Evolutionary conservation across 805 yeast genomes (phyloP).

Genomic region (Cyberlindnera subsufficiens): DNA sequence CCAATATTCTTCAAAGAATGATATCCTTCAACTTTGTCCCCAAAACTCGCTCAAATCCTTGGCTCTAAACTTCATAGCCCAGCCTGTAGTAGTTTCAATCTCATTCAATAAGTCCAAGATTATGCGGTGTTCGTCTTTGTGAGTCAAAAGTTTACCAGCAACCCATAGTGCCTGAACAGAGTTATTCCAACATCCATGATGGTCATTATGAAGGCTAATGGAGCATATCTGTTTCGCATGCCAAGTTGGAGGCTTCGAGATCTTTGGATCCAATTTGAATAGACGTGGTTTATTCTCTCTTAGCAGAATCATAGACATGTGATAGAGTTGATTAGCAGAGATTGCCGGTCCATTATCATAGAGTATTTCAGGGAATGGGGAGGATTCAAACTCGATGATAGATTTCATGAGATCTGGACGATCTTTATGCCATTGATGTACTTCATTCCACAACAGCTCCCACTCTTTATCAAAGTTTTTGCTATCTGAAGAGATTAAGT

Average conservation of each 20-base stretch:
- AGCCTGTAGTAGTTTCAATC: slow-evolving; percentile 27
- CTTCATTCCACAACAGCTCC: slow-evolving; percentile 34
- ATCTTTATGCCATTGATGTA: slow-evolving; percentile 32
- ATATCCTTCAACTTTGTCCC: slow-evolving; percentile 9
- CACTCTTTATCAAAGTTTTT: slow-evolving; percentile 31
- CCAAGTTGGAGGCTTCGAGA: slow-evolving; percentile 18
- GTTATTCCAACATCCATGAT: slow-evolving; percentile 22
- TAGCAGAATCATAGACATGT: slow-evolving; percentile 32
- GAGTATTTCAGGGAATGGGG: slow-evolving; percentile 32
- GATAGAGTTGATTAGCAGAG: slow-evolving; percentile 33
- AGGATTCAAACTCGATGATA: slow-evolving; percentile 25
- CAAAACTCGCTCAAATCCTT: slow-evolving; percentile 25
- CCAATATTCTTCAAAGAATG: no score
- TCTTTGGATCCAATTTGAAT: slow-evolving; percentile 22
- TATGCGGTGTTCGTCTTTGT: slow-evolving; percentile 23
- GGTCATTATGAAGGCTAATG: slow-evolving; percentile 17
- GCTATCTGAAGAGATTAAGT: slow-evolving; percentile 25
- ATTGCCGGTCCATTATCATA: slow-evolving; percentile 33
- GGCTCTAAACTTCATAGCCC: slow-evolving; percentile 28
- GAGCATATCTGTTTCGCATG: slow-evolving; percentile 21
- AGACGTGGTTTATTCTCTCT: slow-evolving; percentile 35
- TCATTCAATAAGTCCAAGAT: slow-evolving; percentile 24
- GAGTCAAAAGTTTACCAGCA: slow-evolving; percentile 20
- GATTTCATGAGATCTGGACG: slow-evolving; percentile 32
- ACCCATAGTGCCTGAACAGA: slow-evolving; percentile 18